These are phyloP conservation scores for Phytophthora sp. DNA, from an alignment of 352 stramenopile species.

Conservation along the genomic window DNA sequence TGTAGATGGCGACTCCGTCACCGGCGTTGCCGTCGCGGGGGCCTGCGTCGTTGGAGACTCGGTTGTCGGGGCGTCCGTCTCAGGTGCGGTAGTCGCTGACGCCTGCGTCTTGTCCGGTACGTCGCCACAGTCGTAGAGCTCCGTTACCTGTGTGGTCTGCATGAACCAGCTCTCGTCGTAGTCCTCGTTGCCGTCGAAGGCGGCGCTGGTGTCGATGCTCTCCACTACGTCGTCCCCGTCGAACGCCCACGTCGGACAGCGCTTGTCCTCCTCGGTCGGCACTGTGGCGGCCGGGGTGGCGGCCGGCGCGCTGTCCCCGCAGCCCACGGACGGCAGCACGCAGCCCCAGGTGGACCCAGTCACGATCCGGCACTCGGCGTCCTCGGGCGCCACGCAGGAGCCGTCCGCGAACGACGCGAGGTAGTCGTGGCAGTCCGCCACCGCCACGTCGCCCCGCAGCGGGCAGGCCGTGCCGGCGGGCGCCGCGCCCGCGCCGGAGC, in stretches of 20 bases:
- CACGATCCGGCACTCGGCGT: slow-evolving; percentile 53
- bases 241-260: slow-evolving; percentile 26
- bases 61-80: neutral
- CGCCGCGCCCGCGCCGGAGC: slow-evolving; percentile 11
- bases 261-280: slow-evolving; percentile 3
- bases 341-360: slow-evolving; percentile 39
- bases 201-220: slow-evolving; percentile 25
- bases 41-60: neutral
- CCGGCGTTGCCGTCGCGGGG: neutral
- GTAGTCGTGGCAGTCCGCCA: slow-evolving; percentile 44
- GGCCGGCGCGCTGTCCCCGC: slow-evolving; percentile 2
- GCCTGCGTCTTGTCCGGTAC: slow-evolving; percentile 3
- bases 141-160: slow-evolving; percentile 19
- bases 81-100: slow-evolving; percentile 3
- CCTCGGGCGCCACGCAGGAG: slow-evolving; percentile 41
- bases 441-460: slow-evolving; percentile 45
- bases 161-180: slow-evolving; percentile 37
- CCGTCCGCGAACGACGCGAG: slow-evolving; percentile 46
- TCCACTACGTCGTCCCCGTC: slow-evolving; percentile 16
- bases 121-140: slow-evolving; percentile 34
- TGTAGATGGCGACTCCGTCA: neutral
- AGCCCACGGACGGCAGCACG: slow-evolving; percentile 41
- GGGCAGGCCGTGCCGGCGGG: slow-evolving; percentile 53
- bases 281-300: slow-evolving; percentile 13
- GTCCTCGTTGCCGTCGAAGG: slow-evolving; percentile 28